phyloP scores from a whole-genome alignment of 2,329 filamentous ascomycete species.

The Xylariaceae sp. region DNA sequence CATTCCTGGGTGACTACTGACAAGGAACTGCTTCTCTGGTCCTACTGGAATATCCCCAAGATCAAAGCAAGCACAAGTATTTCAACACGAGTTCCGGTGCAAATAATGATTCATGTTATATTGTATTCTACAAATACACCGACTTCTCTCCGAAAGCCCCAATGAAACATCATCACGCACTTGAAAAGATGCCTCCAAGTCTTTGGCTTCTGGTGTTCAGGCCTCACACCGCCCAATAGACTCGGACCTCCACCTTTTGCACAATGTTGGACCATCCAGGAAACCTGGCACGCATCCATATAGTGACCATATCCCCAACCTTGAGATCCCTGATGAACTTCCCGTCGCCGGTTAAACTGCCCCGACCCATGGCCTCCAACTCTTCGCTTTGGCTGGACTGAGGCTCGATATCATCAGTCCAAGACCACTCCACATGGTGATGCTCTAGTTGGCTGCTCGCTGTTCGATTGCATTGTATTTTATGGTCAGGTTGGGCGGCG shows the following conservation, averaged over 20 bases:
- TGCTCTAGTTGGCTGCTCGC: slow-evolving; percentile 32
- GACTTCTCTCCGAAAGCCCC: too few relatives aligned
- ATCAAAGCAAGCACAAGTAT: too few relatives aligned
- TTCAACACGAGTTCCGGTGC: too few relatives aligned
- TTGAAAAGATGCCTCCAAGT: too few relatives aligned
- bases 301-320: slow-evolving; percentile 55
- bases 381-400: slow-evolving; percentile 36
- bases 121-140: too few relatives aligned
- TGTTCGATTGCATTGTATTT: slow-evolving; percentile 44
- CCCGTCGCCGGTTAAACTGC: slow-evolving; percentile 45
- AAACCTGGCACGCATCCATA: slow-evolving; percentile 57
- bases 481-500: slow-evolving; percentile 30
- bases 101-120: too few relatives aligned
- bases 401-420: slow-evolving; percentile 41
- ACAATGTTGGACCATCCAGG: slow-evolving; percentile 48
- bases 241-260: slow-evolving; percentile 44
- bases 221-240: slow-evolving; percentile 63
- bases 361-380: slow-evolving; percentile 42
- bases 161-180: too few relatives aligned
- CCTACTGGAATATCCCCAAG: too few relatives aligned
- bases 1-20: too few relatives aligned
- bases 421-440: slow-evolving; percentile 50
- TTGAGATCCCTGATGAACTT: slow-evolving; percentile 50
- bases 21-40: too few relatives aligned
- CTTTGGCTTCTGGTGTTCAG: too few relatives aligned